A percentile compares a stretch with the other conserved stretches of the same genome.
Evolutionary conservation across 1,284 basidiomycete species (phyloP).

Genomic region (Ustilago nuda): DNA sequence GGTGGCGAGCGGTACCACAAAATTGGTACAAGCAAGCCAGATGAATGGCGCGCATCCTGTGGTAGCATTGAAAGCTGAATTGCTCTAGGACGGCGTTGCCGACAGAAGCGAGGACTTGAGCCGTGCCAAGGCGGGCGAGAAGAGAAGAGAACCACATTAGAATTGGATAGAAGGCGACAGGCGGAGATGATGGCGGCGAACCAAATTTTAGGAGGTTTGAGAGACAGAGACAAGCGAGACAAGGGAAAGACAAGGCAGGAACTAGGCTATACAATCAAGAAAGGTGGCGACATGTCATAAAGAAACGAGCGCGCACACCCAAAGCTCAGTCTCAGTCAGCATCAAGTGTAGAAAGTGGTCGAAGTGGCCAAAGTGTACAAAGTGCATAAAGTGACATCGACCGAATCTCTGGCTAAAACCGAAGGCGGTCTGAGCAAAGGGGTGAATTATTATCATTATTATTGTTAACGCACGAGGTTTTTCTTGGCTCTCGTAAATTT

Average conservation of each 20-base stretch:
- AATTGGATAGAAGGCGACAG: background rate
- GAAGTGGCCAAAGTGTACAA: too few species aligned
- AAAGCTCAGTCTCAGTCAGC: background rate
- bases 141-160: background rate
- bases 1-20: constrained; percentile 28
- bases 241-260: constrained; percentile 8
- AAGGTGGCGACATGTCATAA: background rate
- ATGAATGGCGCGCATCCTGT: background rate
- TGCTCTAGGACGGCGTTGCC: constrained; percentile 3
- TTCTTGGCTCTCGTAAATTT: background rate
- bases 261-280: background rate
- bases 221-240: background rate
- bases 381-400: background rate
- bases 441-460: background rate
- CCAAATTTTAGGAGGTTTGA: constrained; percentile 4
- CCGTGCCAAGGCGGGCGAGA: background rate
- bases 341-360: background rate
- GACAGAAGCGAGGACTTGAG: constrained; percentile 5
- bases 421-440: constrained; percentile 7
- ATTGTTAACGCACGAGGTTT: constrained; percentile 5
- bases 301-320: background rate
- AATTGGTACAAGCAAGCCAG: constrained; percentile 18
- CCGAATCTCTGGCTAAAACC: background rate
- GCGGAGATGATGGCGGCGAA: constrained; percentile 24
- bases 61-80: constrained; percentile 3